Evolutionary conservation across 768 basidiomycete genomes (phyloP), one percentile per base, ranked within the genome.

Genomic region (Erythrobasidium yunnanense): DNA sequence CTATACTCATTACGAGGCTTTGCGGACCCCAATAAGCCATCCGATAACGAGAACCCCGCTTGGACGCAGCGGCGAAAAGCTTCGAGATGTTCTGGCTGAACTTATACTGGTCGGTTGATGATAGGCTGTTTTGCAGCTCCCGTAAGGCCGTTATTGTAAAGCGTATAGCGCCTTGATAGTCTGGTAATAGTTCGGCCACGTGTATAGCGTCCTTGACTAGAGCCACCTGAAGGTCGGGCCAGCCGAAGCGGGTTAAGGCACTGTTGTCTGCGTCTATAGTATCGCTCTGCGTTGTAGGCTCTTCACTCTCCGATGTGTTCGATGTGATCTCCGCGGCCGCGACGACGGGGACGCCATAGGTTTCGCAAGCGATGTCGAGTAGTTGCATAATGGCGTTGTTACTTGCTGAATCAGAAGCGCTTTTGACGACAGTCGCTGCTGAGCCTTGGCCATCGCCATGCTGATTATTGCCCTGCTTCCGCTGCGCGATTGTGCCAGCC

Each of bases 191-290:
- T 75, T 96, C 90, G 1, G 90, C 88, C 1, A 97, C 84, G 0
- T 87, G 85, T 22, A 96, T 85, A 0, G 90, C 89, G 74, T 97
- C 95, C 35, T 90, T 83, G 22, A 96, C 80, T n/a, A 92, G 84
- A 23, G 90, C 90, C 18, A 96, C 83, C 78, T 95, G 93, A 42
- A 99, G 78, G 74, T 91, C 89, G 1, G 91, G 86, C 93, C 93
- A 97, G 2, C 95, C 95, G 74, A 84, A 88, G 3, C 81, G 76
- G 2, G 65, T 66, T 18, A 22, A 53, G 35, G 42, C 63, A 50
- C 62, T 55, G 23, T 57, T 17, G 13, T 66, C 42, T 29, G 62
- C 54, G 15, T 55, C 55, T 15, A 54, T 57, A 13, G 33, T 20
- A 1, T 30, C 38, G 42, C 60, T 56, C 50, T 68, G 69, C 13